Percentiles rank a stretch among this genome's conserved stretches.
Conservation (phyloP, 441 rosid genomes). For the Kokia cookei region DNA sequence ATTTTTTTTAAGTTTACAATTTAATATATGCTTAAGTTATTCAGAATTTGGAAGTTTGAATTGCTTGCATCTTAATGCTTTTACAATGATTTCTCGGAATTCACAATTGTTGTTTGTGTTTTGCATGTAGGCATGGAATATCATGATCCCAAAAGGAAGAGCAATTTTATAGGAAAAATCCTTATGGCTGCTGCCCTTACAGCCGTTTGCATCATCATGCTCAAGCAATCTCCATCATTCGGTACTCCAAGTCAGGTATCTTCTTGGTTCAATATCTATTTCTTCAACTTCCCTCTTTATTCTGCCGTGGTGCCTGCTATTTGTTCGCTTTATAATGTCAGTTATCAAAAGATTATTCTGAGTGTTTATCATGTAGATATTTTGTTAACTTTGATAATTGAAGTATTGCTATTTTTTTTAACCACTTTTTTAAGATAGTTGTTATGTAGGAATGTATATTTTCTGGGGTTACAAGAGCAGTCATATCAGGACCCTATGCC, state of each 20-base stretch:
- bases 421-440: background rate
- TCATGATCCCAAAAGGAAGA: constrained; percentile 80
- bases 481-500: background rate
- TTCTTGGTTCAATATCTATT: background rate
- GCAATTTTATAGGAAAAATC: constrained; percentile 62
- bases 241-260: constrained; percentile 61
- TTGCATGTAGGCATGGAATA: constrained; percentile 75
- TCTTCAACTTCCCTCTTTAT: background rate
- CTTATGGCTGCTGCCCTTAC: constrained; percentile 80
- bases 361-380: background rate
- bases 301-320: background rate
- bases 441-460: background rate
- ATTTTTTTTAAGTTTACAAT: background rate
- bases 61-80: background rate
- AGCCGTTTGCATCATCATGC: constrained; percentile 86
- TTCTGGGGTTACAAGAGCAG: background rate
- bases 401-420: background rate
- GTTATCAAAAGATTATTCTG: background rate
- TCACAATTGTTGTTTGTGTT: constrained; percentile 5
- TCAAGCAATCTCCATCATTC: constrained; percentile 82
- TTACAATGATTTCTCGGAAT: background rate
- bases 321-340: background rate
- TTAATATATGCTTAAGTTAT: background rate
- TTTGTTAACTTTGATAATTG: background rate
- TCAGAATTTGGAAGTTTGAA: background rate